Conservation (phyloP, 2,329 filamentous ascomycete species). For the Claviceps sp. region DNA sequence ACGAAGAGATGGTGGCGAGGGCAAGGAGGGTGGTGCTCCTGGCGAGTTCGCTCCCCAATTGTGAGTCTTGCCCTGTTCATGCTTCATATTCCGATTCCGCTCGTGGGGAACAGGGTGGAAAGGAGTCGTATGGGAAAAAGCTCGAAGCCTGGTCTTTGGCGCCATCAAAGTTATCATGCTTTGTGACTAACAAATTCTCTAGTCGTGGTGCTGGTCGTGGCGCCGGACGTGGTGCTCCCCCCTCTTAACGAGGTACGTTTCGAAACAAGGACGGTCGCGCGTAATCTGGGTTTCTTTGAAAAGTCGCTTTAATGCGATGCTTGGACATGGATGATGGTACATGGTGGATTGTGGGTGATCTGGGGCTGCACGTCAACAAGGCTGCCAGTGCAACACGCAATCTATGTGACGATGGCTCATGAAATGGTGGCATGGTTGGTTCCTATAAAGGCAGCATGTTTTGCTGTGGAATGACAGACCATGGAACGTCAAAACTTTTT, state of each 20-base stretch:
- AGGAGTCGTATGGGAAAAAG: not conserved
- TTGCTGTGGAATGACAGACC: no score
- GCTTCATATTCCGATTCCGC: not conserved
- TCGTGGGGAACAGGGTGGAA: not conserved
- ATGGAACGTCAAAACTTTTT: no score
- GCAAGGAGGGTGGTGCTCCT: slow-evolving; percentile 85
- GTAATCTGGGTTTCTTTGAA: no score
- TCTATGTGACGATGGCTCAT: no score
- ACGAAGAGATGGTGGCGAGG: slow-evolving; percentile 72
- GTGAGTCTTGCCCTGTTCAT: slow-evolving; percentile 33
- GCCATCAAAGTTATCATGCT: not conserved
- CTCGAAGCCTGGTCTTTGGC: not conserved
- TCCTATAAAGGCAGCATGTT: no score
- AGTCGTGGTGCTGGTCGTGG: slow-evolving; percentile 71
- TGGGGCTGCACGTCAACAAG: no score
- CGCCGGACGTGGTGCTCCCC: slow-evolving; percentile 67
- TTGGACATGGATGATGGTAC: no score
- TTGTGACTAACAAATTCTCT: slow-evolving; percentile 6
- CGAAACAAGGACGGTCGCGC: no score
- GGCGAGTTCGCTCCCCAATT: slow-evolving; percentile 88
- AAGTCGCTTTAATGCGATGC: no score
- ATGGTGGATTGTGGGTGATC: no score
- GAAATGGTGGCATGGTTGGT: no score
- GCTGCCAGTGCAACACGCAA: no score
- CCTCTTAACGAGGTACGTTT: slow-evolving; percentile 40